Conservation (phyloP, 2,329 filamentous ascomycete genomes). For the Paraconiothyrium brasiliense region DNA sequence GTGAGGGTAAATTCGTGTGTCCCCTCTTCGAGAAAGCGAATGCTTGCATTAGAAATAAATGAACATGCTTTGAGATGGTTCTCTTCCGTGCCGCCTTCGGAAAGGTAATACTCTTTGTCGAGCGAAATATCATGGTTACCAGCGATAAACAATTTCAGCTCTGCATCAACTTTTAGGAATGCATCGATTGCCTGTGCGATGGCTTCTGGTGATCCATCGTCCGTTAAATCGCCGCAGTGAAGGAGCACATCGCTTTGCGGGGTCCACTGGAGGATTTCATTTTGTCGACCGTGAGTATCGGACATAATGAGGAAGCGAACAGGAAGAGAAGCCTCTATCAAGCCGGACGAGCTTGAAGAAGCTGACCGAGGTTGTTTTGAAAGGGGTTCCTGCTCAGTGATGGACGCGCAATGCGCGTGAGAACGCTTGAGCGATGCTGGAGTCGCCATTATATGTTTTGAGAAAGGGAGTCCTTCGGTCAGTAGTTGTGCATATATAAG, state of each 20-base stretch:
- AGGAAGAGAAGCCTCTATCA: background rate
- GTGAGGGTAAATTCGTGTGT: constrained; percentile 56
- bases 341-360: constrained; percentile 12
- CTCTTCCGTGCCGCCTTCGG: constrained; percentile 39
- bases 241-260: constrained; percentile 63
- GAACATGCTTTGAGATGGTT: constrained; percentile 21
- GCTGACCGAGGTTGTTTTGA: background rate
- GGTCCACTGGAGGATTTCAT: constrained; percentile 45
- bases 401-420: background rate
- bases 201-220: constrained; percentile 57
- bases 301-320: constrained; percentile 52
- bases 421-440: background rate
- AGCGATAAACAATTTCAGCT: constrained; percentile 68
- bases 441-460: background rate
- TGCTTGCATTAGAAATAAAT: constrained; percentile 52
- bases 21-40: constrained; percentile 64
- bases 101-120: constrained; percentile 51
- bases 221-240: constrained; percentile 67
- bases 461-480: background rate
- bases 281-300: constrained; percentile 47
- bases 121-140: constrained; percentile 70
- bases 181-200: constrained; percentile 57
- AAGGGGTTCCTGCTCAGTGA: background rate
- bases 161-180: constrained; percentile 58
- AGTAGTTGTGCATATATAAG: background rate